Conservation (phyloP, 2,329 filamentous ascomycete genomes). For the Madurella fahalii region DNA sequence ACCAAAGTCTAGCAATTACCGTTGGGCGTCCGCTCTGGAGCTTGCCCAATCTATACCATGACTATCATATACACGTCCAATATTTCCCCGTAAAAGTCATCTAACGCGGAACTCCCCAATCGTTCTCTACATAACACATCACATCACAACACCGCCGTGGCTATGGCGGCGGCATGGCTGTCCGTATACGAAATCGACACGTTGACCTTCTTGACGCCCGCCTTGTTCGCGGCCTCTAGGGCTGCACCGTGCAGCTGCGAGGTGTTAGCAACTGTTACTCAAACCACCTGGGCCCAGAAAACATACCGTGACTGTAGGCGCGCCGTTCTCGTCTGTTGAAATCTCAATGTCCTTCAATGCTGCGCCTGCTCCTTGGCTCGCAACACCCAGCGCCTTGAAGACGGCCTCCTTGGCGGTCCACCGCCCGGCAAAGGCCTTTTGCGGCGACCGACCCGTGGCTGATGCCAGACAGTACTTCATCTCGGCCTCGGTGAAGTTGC, state of each 20-base stretch:
- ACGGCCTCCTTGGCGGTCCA: conserved; percentile 99
- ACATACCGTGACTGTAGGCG: conserved; percentile 79
- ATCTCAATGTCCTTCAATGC: conserved; percentile 95
- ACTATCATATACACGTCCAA: not conserved
- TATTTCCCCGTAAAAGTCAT: not conserved
- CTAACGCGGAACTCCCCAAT: not conserved
- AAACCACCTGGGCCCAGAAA: not conserved
- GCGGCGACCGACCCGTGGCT: conserved; percentile 59
- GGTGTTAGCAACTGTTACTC: conserved; percentile 35
- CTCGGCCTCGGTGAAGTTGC: conserved; percentile 87
- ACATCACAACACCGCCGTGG: conserved; percentile 67
- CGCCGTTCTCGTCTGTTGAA: conserved; percentile 71
- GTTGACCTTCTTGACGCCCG: conserved; percentile 80
- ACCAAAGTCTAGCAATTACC: not conserved
- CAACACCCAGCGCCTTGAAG: conserved; percentile 91
- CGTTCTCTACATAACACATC: not conserved
- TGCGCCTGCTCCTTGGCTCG: conserved; percentile 82
- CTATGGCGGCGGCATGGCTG: conserved; percentile 88
- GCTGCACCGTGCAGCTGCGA: conserved; percentile 79
- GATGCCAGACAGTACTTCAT: conserved; percentile 78
- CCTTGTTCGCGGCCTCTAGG: conserved; percentile 74
- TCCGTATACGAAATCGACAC: conserved; percentile 97
- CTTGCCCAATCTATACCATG: not conserved
- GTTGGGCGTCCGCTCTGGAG: not conserved
- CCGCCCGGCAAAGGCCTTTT: conserved; percentile 87